phyloP scores from a whole-genome alignment of 208 protist genomes.

The Pavlovales sp. region DNA sequence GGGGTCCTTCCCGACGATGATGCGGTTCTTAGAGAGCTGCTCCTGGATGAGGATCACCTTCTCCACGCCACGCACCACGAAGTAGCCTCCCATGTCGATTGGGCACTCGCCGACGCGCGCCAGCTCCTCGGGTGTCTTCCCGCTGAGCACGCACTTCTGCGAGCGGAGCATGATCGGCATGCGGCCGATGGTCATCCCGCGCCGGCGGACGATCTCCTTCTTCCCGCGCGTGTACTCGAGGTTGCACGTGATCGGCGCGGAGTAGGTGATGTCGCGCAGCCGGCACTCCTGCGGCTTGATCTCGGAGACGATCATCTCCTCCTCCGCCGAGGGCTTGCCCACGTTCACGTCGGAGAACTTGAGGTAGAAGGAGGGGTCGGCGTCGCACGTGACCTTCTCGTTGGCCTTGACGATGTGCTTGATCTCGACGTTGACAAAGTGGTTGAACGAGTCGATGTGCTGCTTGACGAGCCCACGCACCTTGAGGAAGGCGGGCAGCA shows the following conservation, averaged over 20 bases:
- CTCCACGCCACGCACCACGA: constrained; percentile 98
- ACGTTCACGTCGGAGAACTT: constrained; percentile 68
- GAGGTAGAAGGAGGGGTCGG: constrained; percentile 73
- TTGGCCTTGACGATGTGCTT: constrained; percentile 84
- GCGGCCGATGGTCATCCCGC: constrained; percentile 66
- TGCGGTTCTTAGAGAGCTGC: constrained; percentile 96
- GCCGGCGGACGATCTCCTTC: constrained; percentile 53
- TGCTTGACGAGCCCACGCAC: constrained; percentile 79
- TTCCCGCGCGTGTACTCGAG: constrained; percentile 74
- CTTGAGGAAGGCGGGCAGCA: constrained; percentile 84
- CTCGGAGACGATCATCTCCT: constrained; percentile 60
- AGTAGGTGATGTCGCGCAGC: constrained; percentile 92
- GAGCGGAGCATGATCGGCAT: constrained; percentile 99
- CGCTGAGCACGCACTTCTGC: constrained; percentile 74
- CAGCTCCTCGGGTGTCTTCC: constrained; percentile 74
- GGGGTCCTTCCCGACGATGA: constrained; percentile 82
- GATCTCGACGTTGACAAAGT: constrained; percentile 84
- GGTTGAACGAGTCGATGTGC: constrained; percentile 91
- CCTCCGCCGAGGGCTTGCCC: constrained; percentile 61
- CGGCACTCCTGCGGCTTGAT: constrained; percentile 84
- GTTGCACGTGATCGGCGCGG: constrained; percentile 76
- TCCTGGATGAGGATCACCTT: constrained; percentile 85
- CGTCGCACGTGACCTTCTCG: constrained; percentile 69
- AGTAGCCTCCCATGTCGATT: constrained; percentile 98
- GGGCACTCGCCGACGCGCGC: constrained; percentile 94